These are phyloP conservation scores for Wickerhamiella pararugosa DNA, from an alignment of 1,139 yeast genomes.

Conservation along the genomic window DNA sequence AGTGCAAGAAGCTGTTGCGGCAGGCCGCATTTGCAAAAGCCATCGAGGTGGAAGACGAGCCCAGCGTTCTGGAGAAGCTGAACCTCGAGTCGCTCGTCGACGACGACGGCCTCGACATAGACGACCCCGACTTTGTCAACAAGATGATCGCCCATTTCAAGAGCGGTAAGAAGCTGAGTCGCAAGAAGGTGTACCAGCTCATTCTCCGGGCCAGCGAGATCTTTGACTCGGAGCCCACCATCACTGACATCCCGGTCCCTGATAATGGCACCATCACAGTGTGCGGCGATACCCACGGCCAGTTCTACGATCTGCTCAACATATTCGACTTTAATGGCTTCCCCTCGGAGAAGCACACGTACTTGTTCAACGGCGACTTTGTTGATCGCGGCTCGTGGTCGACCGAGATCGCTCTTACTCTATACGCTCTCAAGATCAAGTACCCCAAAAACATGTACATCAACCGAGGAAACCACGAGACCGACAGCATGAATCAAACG, in stretches of 20 bases:
- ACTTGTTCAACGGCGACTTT: conserved; percentile 89
- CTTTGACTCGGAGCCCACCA: conserved; percentile 49
- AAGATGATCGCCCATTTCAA: conserved; percentile 56
- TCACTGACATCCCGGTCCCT: conserved; percentile 53
- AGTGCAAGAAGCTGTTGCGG: conserved; percentile 53
- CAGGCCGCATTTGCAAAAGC: conserved; percentile 77
- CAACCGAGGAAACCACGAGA: conserved; percentile 95
- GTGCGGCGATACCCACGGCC: conserved; percentile 98
- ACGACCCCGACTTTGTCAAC: conserved; percentile 39
- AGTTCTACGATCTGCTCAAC: conserved; percentile 75
- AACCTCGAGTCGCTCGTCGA: conserved; percentile 32
- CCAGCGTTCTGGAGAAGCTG: conserved; percentile 31
- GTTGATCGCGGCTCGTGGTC: conserved; percentile 99
- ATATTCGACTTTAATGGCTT: conserved; percentile 66
- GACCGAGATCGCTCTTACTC: conserved; percentile 78
- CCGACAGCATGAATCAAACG: conserved; percentile 90
- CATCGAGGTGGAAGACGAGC: conserved; percentile 53
- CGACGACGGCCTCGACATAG: conserved; percentile 38
- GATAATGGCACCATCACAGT: conserved; percentile 44
- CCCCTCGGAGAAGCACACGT: conserved; percentile 47
- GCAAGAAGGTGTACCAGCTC: conserved; percentile 72
- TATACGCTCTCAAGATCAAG: conserved; percentile 63
- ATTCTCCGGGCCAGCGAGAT: conserved; percentile 56
- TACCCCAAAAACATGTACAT: conserved; percentile 61
- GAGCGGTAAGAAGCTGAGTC: conserved; percentile 58